Base-by-base conservation (phyloP, 2,329 filamentous ascomycete species). In the Penicillium griseofulvum region DNA sequence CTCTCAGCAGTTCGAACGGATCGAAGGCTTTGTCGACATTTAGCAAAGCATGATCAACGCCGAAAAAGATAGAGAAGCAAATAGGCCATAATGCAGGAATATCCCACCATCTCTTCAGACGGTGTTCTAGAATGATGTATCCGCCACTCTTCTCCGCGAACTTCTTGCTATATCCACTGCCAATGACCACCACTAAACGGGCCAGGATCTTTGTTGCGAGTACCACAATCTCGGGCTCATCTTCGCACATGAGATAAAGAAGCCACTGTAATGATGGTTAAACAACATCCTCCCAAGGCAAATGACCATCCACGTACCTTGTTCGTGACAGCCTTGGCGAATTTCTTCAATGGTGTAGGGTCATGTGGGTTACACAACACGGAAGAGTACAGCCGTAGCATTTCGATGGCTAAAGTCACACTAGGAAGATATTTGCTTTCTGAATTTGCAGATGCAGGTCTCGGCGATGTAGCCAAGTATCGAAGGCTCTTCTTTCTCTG, bases 291-390 rank as follows among this genome's bases (percentile, higher is more conserved):
- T 56, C 31, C 28, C 37, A 24, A 9, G 16, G 11, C 8, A 50
- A 34, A 10, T 7, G 16, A 24, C 10, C 14, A 28, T 9, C 22
- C 22, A 73, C 79, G 68, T 78, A 91, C 89, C 82, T 96, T 96
- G 65, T 96, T 96, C 22, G 93, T 97, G 9, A 99, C 93, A 1
- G 93, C 95, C 68, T 88, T 89, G 5, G 91, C 90, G 78, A 99
- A 97, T 65, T 91, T 94, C 68, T 87, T 85, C 53, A 96, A 88
- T 58, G 88, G 86, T 14, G 78, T 78, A 10, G 82, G 76, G 60
- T 87, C 90, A 22, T 82, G 82, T 64, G 85, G 84, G 58, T 90
- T 86, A 66, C 91, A 96, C 10, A 97, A 78, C 11, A 96, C 80
- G 26, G 86, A 82, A 8, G 88, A 83, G 67, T 94, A 93, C 74